Evolutionary conservation across 1,284 basidiomycete genomes (phyloP), one percentile per base, ranked within the genome.

Genomic region (Moniliella sp.): DNA sequence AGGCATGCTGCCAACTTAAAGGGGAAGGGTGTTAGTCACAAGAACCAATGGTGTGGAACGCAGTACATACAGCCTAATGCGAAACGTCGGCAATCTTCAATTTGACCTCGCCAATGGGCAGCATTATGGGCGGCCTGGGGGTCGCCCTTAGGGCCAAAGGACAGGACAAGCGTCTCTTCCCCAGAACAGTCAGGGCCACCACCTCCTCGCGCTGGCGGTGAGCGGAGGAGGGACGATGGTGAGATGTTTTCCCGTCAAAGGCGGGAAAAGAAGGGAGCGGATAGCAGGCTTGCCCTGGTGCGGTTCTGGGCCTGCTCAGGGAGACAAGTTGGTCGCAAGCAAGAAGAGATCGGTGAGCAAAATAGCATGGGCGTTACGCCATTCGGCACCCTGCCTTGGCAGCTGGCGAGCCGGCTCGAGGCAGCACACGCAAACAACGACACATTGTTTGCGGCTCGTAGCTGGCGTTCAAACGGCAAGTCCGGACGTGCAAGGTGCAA

Each of bases 271-370:
- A 32, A 99, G 65, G 2, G 34, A 35, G 1, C 25, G 31, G 2
- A 37, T 41, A 10, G 36, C 33, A 14, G 44, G 36, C 12, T 34
- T 31, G 15, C n/a, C 9, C 15, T 15, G 14, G n/a, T n/a, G n/a
- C n/a, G n/a, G n/a, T 17, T 31, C 23, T 33, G 39, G 35, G 7
- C 41, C 41, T 25, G 50, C 42, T 36, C 39, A 42, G 4, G 47
- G 48, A 15, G 40, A 43, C 42, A 50, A 41, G 25, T 53, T 43
- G 38, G 57, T 54, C 35, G 59, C 83, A 16, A 93, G 64, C 33
- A 94, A 66, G 60, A 94, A 81, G 11, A 94, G 65, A 55, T 97
- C 88, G 5, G 84, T 84, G 31, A 97, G 69, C 33, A 97, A 69
- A 59, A 82, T 81, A 32, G 97, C 65, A 52, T 83, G 78, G 1